A percentile compares a stretch with the other conserved stretches of the same genome.
phyloP scores from a whole-genome alignment of 179 eudicot genomes.

The Silene noctiflora region DNA sequence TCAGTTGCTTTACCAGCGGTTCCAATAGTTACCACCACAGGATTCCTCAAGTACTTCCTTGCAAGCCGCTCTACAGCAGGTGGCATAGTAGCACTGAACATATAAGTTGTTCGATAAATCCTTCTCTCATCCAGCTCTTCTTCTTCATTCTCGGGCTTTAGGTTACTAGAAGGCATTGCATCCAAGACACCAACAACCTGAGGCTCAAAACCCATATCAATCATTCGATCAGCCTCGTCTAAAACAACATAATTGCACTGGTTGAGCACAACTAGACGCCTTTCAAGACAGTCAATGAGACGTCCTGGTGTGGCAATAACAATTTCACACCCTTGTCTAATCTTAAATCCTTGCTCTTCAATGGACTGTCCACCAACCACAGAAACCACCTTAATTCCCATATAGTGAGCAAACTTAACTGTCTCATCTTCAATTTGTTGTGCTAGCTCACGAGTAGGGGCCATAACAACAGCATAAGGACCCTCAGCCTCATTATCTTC shows the following conservation, averaged over 20 bases:
- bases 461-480: slow-evolving; percentile 91
- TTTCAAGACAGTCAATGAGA: slow-evolving; percentile 75
- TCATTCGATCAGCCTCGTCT: slow-evolving; percentile 96
- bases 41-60: slow-evolving; percentile 88
- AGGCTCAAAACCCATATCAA: slow-evolving; percentile 93
- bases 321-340: slow-evolving; percentile 88
- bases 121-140: slow-evolving; percentile 85
- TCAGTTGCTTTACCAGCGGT: slow-evolving; percentile 96
- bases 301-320: slow-evolving; percentile 91
- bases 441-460: slow-evolving; percentile 86
- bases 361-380: slow-evolving; percentile 90
- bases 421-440: slow-evolving; percentile 93
- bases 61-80: slow-evolving; percentile 94
- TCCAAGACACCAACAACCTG: slow-evolving; percentile 88
- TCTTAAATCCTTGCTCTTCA: slow-evolving; percentile 80
- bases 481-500: slow-evolving; percentile 85
- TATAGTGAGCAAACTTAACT: slow-evolving; percentile 70
- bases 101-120: slow-evolving; percentile 82
- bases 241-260: slow-evolving; percentile 94
- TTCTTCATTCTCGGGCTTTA: slow-evolving; percentile 90
- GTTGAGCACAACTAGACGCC: slow-evolving; percentile 70
- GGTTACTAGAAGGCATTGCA: slow-evolving; percentile 90
- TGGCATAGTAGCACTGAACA: slow-evolving; percentile 97
- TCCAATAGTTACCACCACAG: slow-evolving; percentile 87
- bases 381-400: slow-evolving; percentile 81